Evolutionary conservation across 2,329 filamentous ascomycete genomes (phyloP).

Genomic region (Colletotrichum sp.): DNA sequence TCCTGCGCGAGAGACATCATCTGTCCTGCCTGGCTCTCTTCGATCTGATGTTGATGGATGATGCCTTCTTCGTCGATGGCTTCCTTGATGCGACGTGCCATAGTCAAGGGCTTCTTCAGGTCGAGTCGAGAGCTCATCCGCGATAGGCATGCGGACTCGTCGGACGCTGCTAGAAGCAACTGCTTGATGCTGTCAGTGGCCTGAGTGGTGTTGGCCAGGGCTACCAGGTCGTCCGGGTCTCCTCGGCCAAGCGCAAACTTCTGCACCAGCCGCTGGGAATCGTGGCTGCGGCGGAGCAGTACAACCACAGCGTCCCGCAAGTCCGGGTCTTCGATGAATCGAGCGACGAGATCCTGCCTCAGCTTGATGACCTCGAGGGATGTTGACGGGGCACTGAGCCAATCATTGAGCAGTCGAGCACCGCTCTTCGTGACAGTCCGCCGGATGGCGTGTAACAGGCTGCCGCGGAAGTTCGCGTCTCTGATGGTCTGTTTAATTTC

Average conservation of each 20-base stretch:
- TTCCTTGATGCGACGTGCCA: conserved; percentile 74
- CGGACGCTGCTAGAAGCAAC: conserved; percentile 41
- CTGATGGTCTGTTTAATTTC: conserved; percentile 88
- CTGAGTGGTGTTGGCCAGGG: conserved; percentile 79
- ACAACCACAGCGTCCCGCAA: conserved; percentile 73
- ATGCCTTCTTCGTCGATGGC: conserved; percentile 94
- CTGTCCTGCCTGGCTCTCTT: conserved; percentile 73
- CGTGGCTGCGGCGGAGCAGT: conserved; percentile 77
- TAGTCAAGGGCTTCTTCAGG: conserved; percentile 68
- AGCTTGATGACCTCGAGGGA: conserved; percentile 78
- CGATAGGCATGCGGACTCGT: conserved; percentile 40
- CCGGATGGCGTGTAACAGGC: conserved; percentile 86
- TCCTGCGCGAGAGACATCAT: conserved; percentile 77
- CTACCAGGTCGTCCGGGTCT: conserved; percentile 89
- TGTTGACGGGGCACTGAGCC: conserved; percentile 92
- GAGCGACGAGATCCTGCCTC: conserved; percentile 81
- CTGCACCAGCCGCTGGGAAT: conserved; percentile 88
- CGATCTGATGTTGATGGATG: conserved; percentile 77
- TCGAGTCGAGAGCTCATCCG: conserved; percentile 63
- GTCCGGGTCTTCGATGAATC: conserved; percentile 70
- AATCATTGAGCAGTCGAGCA: conserved; percentile 80
- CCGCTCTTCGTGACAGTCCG: conserved; percentile 92
- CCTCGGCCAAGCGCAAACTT: conserved; percentile 93
- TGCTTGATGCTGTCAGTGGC: conserved; percentile 71
- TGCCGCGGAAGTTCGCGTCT: conserved; percentile 81